Evolutionary conservation across 2,329 filamentous ascomycete genomes (phyloP), one percentile per base, ranked within the genome.

Genomic region (Colletotrichum theobromicola): DNA sequence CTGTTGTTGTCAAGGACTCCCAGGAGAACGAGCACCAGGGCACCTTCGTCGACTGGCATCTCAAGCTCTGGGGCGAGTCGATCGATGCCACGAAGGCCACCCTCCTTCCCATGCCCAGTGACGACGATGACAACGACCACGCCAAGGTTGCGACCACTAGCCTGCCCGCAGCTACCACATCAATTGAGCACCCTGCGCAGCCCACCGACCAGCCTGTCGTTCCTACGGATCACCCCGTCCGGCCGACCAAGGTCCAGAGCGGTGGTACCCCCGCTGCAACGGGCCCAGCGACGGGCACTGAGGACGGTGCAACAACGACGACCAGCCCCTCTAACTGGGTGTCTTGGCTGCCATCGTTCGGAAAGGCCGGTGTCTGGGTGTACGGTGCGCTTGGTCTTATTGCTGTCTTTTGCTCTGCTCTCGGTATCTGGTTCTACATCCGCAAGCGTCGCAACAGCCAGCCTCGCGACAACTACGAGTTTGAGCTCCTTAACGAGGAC

Each of bases 31-130:
- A 93, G 7, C 87, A 93, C 83, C 91, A 87, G 7, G 97, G 97
- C 77, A 92, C 87, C 12, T 97, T 98, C 79, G 89, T 92, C 61
- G 96, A 99, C 85, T 99, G 96, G 95, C 94, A 94, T 79, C 88
- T 99, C 73, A 97, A 96, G 82, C 90, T 99, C 5, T 99, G 95
- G 95, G 97, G 97, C 76, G 96, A 98, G 83, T 89, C 90, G 74
- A 94, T 95, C 78, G 94, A 98, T 81, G 89, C 91, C 42, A 87
- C 89, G 64, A 94, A 94, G 81, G 93, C 96, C 67, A 89, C 85
- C 9, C 88, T 94, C 6, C 90, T 97, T 18, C 96, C 97, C 9
- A 90, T 98, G 87, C 97, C 97, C 0, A 92, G 90, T 7, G 94
- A 94, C 64, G 87, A 95, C 60, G 96, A 98, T 77, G 95, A 98